Evolutionary conservation across 306 rosid species (phyloP), one percentile per base, ranked within the genome.

Genomic region (Dicorynia guianensis): DNA sequence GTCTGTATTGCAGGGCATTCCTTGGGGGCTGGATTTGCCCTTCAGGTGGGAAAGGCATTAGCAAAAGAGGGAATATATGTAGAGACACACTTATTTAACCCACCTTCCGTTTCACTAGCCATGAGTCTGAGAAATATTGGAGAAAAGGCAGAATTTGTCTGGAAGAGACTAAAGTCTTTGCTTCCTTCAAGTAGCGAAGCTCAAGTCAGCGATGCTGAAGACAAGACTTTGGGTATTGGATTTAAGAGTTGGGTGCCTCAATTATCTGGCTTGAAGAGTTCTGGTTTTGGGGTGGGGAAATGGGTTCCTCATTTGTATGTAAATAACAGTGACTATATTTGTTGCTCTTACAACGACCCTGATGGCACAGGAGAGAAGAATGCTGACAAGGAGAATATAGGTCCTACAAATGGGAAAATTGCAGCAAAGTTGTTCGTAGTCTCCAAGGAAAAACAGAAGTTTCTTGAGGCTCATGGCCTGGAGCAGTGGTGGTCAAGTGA

Each of bases 401-500:
- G 54, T 61, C 89, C 92, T 4, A 58, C 72, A 25, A 82, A 72
- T 15, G 87, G 83, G 65, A 88, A 81, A 50, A 78, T 75, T 17
- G 85, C 88, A 2, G 97, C 99, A 0, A 95, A 90, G 76, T 61
- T 95, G 72, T 92, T 89, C 78, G 99, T 95, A 60, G 89, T 86
- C 61, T 79, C 89, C 0, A 95, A 92, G 80, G 97, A 96, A 71
- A 92, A 90, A 57, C 99, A 95, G 87, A 92, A 75, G 89, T 95
- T 95, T 85, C 63, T 86, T 15, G 97, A 92, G 68, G 99, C 99
- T 74, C 99, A 95, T 80, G 99, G 97, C 1, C 50, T 92, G 77
- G 98, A 92, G 74, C 98, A 95, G 63, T 95, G 99, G 99, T 95
- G 97, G 98, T 92, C 99, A 4, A 91, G 83, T 67, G 97, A 90